A percentile compares a stretch with the other conserved stretches of the same genome.
Conservation (phyloP, 1,284 basidiomycete species). For the Agaricales sp. region DNA sequence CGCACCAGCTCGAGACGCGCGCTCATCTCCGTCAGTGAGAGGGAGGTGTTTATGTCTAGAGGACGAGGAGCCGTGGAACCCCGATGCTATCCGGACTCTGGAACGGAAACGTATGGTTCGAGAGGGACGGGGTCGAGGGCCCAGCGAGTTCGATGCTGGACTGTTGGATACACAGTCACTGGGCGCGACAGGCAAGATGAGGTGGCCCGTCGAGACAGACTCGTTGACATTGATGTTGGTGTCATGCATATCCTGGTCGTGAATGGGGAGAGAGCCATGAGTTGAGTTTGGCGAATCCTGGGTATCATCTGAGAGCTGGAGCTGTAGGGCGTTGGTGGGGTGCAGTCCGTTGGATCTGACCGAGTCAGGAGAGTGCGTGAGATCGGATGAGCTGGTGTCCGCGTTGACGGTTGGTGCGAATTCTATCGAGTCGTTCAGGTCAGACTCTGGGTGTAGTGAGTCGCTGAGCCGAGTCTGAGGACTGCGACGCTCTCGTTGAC, state of each 20-base stretch:
- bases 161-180: no score
- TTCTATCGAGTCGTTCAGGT: neutral
- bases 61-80: constrained; percentile 3
- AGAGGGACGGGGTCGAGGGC: neutral
- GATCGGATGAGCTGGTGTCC: neutral
- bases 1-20: no score
- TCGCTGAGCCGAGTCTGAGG: neutral
- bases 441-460: neutral
- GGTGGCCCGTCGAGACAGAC: no score
- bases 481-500: neutral
- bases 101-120: constrained; percentile 11
- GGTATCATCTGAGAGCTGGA: neutral
- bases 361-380: neutral
- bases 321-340: neutral
- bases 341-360: neutral
- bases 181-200: no score
- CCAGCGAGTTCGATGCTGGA: no score
- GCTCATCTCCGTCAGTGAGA: neutral
- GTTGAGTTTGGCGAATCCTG: neutral
- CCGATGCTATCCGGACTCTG: constrained; percentile 11
- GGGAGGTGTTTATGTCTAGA: neutral
- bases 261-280: no score
- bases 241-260: no score
- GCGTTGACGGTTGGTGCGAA: no score
- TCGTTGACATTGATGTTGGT: no score